Evolutionary conservation across 257 asterid genomes (phyloP).

Genomic region (Vinca minor): DNA sequence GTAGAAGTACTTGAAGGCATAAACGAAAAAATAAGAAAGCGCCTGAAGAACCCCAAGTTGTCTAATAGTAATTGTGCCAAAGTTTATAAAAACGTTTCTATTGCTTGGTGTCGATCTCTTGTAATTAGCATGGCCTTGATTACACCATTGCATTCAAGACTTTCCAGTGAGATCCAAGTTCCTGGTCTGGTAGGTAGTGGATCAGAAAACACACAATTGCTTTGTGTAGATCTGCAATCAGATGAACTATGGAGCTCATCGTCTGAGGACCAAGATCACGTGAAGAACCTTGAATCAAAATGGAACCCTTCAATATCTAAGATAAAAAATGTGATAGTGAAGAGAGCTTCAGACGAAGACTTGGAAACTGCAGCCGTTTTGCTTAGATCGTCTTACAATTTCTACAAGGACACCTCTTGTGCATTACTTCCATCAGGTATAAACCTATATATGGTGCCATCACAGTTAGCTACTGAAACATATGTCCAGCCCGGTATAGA

Average conservation of each 20-base stretch:
- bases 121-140: constrained; percentile 87
- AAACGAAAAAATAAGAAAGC: constrained; percentile 89
- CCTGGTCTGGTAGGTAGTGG: constrained; percentile 42
- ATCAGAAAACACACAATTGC: constrained; percentile 51
- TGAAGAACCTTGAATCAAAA: constrained; percentile 62
- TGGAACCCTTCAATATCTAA: constrained; percentile 73
- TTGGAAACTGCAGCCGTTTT: constrained; percentile 74
- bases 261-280: constrained; percentile 68
- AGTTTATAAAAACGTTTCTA: constrained; percentile 75
- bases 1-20: constrained; percentile 87
- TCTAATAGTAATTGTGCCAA: constrained; percentile 65
- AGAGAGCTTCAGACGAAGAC: constrained; percentile 83
- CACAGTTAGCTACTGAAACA: constrained; percentile 85
- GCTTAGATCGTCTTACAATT: constrained; percentile 78
- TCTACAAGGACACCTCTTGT: constrained; percentile 91
- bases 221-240: constrained; percentile 78
- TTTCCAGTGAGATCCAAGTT: constrained; percentile 48
- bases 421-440: constrained; percentile 93
- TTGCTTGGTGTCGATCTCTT: constrained; percentile 97
- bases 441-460: constrained; percentile 81
- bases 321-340: constrained; percentile 79
- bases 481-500: constrained; percentile 92
- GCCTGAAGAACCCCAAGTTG: constrained; percentile 91
- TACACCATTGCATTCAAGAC: constrained; percentile 80
- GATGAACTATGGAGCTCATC: constrained; percentile 87